Evolutionary conservation across 495 filamentous ascomycete genomes (phyloP).

Genomic region (Lindgomyces ingoldianus): DNA sequence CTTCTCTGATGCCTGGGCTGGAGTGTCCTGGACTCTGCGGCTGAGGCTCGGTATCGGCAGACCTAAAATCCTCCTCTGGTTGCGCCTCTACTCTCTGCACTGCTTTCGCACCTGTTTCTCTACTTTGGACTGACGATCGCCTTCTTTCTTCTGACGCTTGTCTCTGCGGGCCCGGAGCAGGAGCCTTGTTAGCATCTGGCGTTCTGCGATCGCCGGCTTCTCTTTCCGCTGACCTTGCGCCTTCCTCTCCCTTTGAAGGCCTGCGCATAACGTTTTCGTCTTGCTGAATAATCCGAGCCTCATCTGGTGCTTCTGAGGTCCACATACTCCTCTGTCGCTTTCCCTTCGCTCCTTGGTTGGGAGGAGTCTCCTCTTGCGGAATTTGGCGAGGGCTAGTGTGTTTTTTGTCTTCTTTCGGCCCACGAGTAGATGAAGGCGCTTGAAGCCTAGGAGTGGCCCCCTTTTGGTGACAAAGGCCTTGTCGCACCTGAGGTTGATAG

Average conservation of each 20-base stretch:
- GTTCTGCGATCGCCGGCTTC: neutral
- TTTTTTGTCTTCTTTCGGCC: conserved; percentile 13
- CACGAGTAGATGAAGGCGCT: conserved; percentile 17
- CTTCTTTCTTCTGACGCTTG: conserved; percentile 5
- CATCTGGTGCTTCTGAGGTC: conserved; percentile 3
- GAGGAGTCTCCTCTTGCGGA: conserved; percentile 21
- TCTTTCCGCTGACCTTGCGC: neutral
- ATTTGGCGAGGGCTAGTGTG: conserved; percentile 11
- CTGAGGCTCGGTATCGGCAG: neutral
- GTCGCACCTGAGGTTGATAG: conserved; percentile 15
- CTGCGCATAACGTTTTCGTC: conserved; percentile 1
- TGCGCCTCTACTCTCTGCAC: neutral
- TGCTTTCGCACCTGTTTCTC: neutral
- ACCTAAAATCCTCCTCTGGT: neutral
- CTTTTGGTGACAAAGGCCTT: conserved; percentile 24
- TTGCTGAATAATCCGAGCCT: neutral
- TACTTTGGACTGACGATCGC: conserved; percentile 10
- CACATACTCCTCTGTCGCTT: neutral
- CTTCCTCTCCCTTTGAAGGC: neutral
- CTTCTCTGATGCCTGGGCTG: neutral
- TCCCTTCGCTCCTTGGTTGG: neutral
- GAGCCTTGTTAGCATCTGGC: neutral
- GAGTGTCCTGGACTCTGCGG: neutral
- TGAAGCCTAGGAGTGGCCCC: conserved; percentile 12
- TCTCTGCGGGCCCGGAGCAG: conserved; percentile 11